Base-by-base conservation (phyloP, 352 stramenopile genomes). In the Phytophthora pseudosyringae region DNA sequence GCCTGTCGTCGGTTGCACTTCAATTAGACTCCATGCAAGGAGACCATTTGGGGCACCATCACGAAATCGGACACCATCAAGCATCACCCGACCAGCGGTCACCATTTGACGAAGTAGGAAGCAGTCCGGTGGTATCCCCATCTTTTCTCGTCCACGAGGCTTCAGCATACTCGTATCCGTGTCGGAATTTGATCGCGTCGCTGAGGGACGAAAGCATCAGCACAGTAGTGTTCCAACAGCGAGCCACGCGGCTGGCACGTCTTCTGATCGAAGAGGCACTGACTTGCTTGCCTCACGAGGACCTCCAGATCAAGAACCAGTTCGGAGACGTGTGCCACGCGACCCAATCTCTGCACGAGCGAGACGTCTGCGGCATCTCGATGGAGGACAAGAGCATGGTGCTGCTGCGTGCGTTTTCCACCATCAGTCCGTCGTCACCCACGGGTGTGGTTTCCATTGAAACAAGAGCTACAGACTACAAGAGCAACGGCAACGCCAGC, bases 181-280 rank as follows among this genome's bases (percentile, higher is more conserved):
- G 74, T 61, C 59, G 64, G 31, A 69, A 74, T 10, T 47, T 83
- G 12, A 49, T 83, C 2, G 52, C 59, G 1, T 46, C 67, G 16
- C 59, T 83, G 16, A 59, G 69, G 16, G 71, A 77, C 38, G 59
- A 47, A 40, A 73, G 40, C 31, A 77, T 65, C 28, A 64, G 47
- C 16, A 51, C 49, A 6, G 33, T 39, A 0, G 59, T 63, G n/a
- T 83, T 81, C 25, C 64, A 71, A 26, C 61, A 77, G n/a, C 53
- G 63, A 25, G 59, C 69, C 1, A 53, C 54, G 8, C 72, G 75
- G 3, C 39, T 83, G 16, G 64, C 71, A 38, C 75, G 69, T 5
- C 43, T 81, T 40, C 40, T 83, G 44, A 51, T 83, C 11, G 75
- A 83, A 49, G 75, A 83, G 40, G 61, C 65, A 7, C 43, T 83